Percentiles rank a stretch among this genome's conserved stretches.
phyloP scores from a whole-genome alignment of 2,329 filamentous ascomycete genomes.

The Penicillium brasilianum region DNA sequence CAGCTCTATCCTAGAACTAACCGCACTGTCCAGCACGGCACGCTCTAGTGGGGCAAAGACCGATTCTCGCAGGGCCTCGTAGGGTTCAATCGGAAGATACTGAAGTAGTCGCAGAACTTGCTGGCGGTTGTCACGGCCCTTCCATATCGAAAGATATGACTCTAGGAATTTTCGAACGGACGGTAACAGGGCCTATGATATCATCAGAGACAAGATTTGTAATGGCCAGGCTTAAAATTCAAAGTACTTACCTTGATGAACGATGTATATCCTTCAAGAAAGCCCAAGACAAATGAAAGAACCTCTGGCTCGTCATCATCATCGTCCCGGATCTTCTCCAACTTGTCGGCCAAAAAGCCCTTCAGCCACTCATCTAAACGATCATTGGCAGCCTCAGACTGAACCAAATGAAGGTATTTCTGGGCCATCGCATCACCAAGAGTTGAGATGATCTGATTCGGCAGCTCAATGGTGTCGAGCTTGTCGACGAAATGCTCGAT shows the following conservation, averaged over 20 bases:
- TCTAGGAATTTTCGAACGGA: slow-evolving; percentile 44
- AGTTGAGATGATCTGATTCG: slow-evolving; percentile 79
- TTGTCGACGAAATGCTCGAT: slow-evolving; percentile 71
- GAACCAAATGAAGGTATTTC: slow-evolving; percentile 71
- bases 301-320: slow-evolving; percentile 51
- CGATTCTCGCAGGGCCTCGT: slow-evolving; percentile 40
- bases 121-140: slow-evolving; percentile 61
- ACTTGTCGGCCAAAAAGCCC: slow-evolving; percentile 45
- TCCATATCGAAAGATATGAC: slow-evolving; percentile 65
- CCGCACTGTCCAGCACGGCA: slow-evolving; percentile 42
- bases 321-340: slow-evolving; percentile 48
- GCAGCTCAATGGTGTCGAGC: slow-evolving; percentile 78
- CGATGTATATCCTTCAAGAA: slow-evolving; percentile 41
- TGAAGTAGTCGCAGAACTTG: slow-evolving; percentile 44
- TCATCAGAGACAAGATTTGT: slow-evolving; percentile 1
- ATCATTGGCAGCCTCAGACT: slow-evolving; percentile 57
- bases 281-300: slow-evolving; percentile 42
- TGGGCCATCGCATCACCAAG: slow-evolving; percentile 77
- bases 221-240: not conserved
- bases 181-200: slow-evolving; percentile 39
- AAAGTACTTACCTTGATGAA: slow-evolving; percentile 43
- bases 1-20: slow-evolving; percentile 62
- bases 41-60: slow-evolving; percentile 50
- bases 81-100: slow-evolving; percentile 39
- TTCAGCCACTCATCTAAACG: slow-evolving; percentile 47